Percentiles rank a stretch among this genome's conserved stretches.
Evolutionary conservation across 2,329 filamentous ascomycete genomes (phyloP).

Genomic region (Salinomyces thailandicus): DNA sequence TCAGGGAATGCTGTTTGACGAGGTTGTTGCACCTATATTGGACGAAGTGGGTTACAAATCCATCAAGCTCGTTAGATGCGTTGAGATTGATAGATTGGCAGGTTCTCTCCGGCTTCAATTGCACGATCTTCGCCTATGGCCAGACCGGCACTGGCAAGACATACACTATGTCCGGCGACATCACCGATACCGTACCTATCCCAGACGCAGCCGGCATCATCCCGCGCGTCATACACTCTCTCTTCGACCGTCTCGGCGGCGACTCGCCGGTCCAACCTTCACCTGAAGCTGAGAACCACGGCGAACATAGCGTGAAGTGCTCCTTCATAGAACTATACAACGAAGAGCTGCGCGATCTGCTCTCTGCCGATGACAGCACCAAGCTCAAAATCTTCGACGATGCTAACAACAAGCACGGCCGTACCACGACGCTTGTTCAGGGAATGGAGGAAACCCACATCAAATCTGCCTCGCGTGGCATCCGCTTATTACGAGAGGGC

Average conservation of each 20-base stretch:
- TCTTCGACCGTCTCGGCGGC: slow-evolving; percentile 78
- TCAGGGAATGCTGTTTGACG: slow-evolving; percentile 87
- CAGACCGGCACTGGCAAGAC: slow-evolving; percentile 98
- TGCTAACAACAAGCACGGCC: slow-evolving; percentile 64
- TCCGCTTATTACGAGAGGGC: slow-evolving; percentile 77
- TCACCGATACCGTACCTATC: slow-evolving; percentile 79
- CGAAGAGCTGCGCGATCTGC: slow-evolving; percentile 84
- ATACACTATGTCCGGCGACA: slow-evolving; percentile 98
- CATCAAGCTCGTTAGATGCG: background rate
- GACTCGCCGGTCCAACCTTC: background rate
- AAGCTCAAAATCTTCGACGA: slow-evolving; percentile 97
- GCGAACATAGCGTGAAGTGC: slow-evolving; percentile 85
- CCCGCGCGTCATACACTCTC: slow-evolving; percentile 73
- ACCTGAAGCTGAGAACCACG: slow-evolving; percentile 50
- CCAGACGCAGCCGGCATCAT: slow-evolving; percentile 93
- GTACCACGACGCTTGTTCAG: slow-evolving; percentile 77
- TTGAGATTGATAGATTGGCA: slow-evolving; percentile 29
- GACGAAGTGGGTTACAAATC: slow-evolving; percentile 57
- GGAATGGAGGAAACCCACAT: slow-evolving; percentile 97
- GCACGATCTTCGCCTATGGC: slow-evolving; percentile 96
- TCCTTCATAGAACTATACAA: slow-evolving; percentile 99
- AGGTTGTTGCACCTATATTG: slow-evolving; percentile 84
- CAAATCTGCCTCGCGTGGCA: slow-evolving; percentile 70
- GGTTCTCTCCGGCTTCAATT: slow-evolving; percentile 93
- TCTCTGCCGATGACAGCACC: slow-evolving; percentile 66